Conservation (phyloP, 306 rosid genomes). For the Casuarina cunninghamiana region DNA sequence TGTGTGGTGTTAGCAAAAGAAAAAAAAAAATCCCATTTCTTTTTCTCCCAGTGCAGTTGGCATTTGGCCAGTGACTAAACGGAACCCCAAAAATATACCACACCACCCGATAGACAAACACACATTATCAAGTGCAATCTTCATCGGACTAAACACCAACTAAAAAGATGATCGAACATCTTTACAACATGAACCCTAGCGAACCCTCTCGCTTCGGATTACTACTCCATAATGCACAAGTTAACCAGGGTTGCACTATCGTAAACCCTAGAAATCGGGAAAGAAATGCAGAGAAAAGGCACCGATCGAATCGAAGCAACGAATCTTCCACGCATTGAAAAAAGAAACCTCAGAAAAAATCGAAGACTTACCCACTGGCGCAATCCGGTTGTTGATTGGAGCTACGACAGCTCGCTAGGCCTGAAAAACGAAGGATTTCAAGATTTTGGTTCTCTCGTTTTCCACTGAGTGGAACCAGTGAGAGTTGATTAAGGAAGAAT, state of each 20-base stretch:
- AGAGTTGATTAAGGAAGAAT: neutral
- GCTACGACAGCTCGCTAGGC: neutral
- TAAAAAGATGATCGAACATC: neutral
- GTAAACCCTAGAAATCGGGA: neutral
- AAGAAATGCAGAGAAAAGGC: neutral
- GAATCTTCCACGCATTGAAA: neutral
- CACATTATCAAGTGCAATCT: neutral
- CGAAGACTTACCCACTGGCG: neutral
- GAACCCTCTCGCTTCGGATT: neutral
- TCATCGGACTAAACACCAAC: neutral
- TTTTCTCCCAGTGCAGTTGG: neutral
- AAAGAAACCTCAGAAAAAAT: neutral
- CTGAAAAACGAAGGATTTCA: conserved; percentile 13
- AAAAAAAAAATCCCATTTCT: neutral
- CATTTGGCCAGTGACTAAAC: neutral
- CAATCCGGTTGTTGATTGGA: neutral
- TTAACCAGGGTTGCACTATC: neutral
- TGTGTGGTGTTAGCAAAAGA: neutral
- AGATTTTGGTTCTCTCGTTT: neutral
- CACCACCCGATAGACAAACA: neutral
- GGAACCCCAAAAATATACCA: neutral
- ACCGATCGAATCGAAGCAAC: neutral
- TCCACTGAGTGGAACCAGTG: neutral
- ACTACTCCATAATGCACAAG: neutral
- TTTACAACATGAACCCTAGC: neutral